A percentile compares a stretch with the other conserved stretches of the same genome.
phyloP scores from a whole-genome alignment of 805 yeast species.

The Candida cerambycidarum region DNA sequence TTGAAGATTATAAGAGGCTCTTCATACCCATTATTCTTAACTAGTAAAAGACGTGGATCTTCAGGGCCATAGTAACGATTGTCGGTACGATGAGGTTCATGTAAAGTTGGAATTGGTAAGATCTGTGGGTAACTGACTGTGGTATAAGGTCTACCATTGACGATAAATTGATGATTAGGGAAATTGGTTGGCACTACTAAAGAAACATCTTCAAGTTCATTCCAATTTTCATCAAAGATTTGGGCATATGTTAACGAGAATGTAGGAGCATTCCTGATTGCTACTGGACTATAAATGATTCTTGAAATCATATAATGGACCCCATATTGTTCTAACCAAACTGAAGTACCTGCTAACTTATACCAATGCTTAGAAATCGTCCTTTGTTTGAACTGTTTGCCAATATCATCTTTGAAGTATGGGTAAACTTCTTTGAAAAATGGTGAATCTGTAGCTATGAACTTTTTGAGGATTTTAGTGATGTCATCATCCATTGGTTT shows the following conservation, averaged over 20 bases:
- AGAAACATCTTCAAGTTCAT: conserved; percentile 33
- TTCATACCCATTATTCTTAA: conserved; percentile 32
- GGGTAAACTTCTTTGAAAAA: conserved; percentile 22
- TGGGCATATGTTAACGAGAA: conserved; percentile 45
- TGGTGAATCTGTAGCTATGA: not conserved
- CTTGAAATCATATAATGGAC: conserved; percentile 49
- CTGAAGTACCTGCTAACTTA: conserved; percentile 49
- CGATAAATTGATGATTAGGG: conserved; percentile 9
- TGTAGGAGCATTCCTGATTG: conserved; percentile 32
- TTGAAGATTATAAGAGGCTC: conserved; percentile 52
- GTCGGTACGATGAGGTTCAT: conserved; percentile 20
- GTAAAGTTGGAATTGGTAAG: conserved; percentile 31
- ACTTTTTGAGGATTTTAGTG: not conserved
- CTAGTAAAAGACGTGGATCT: conserved; percentile 47
- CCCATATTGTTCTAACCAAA: conserved; percentile 52
- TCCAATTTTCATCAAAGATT: conserved; percentile 46
- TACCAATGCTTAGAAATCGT: conserved; percentile 38
- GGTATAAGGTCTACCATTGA: conserved; percentile 12
- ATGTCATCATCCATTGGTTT: conserved; percentile 6
- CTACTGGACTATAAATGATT: conserved; percentile 34
- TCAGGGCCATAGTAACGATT: conserved; percentile 44
- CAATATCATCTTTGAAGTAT: conserved; percentile 23
- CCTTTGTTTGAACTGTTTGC: conserved; percentile 19
- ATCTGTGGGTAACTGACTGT: conserved; percentile 24
- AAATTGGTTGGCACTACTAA: conserved; percentile 23